Evolutionary conservation across 164 flowering plant genomes (phyloP).

Genomic region (Stephania yunnanensis): DNA sequence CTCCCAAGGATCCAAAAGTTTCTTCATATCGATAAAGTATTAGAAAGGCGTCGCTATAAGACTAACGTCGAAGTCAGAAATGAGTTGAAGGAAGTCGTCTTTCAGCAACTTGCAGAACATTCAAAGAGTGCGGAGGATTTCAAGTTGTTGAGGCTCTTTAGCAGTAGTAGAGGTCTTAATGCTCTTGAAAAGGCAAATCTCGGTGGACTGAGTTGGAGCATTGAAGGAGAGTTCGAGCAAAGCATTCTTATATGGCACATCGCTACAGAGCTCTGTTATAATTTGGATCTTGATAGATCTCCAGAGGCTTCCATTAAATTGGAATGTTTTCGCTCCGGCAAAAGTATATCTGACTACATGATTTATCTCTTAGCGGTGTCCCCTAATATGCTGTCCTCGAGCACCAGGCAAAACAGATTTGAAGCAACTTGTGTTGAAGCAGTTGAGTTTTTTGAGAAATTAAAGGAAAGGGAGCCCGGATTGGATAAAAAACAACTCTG

Average conservation of each 20-base stretch:
- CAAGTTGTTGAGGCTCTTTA: constrained; percentile 7
- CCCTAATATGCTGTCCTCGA: constrained; percentile 17
- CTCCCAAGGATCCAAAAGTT: neutral
- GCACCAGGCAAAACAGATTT: constrained; percentile 11
- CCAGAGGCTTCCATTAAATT: neutral
- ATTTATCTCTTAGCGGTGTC: constrained; percentile 16
- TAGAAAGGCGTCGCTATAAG: neutral
- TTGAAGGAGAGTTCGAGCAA: constrained; percentile 23
- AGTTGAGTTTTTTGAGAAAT: constrained; percentile 3
- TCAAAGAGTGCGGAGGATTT: constrained; percentile 2
- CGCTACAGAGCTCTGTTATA: constrained; percentile 24
- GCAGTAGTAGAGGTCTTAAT: neutral
- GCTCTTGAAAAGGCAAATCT: constrained; percentile 16
- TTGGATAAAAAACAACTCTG: neutral
- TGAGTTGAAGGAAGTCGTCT: constrained; percentile 15
- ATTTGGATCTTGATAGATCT: neutral
- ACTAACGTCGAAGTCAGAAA: neutral
- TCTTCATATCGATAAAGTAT: neutral
- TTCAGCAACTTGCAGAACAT: constrained; percentile 14
- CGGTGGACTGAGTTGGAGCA: neutral
- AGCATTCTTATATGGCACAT: constrained; percentile 30
- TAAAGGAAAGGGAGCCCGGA: neutral
- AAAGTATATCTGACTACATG: constrained; percentile 17
- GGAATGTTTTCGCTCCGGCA: constrained; percentile 3
- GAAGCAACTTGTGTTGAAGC: constrained; percentile 23